A percentile compares a stretch with the other conserved stretches of the same genome.
Conservation (phyloP, 78 protist species). For the Goniomonas avonlea region DNA sequence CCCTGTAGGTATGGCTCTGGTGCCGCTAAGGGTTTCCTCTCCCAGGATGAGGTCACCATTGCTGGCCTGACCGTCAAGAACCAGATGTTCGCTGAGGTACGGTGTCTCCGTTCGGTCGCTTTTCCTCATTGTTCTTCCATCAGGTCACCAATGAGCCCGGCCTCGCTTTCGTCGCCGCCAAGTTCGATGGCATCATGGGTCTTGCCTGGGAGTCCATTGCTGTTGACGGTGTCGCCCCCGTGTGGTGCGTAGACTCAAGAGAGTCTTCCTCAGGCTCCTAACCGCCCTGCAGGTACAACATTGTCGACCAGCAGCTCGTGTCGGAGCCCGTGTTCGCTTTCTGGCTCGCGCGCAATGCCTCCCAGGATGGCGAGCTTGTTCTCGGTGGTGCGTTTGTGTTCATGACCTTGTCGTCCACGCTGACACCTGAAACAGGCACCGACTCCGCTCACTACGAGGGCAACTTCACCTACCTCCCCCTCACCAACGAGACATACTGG, state of each 20-base stretch:
- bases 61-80: too few species aligned
- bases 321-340: neutral
- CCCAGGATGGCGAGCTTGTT: slow-evolving; percentile 6
- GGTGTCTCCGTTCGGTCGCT: too few species aligned
- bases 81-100: too few species aligned
- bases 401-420: too few species aligned
- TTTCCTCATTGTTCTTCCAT: too few species aligned
- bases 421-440: too few species aligned
- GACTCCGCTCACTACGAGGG: neutral
- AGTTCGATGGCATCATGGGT: slow-evolving; percentile 76
- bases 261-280: too few species aligned
- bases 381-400: too few species aligned
- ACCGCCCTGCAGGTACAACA: too few species aligned
- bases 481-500: slow-evolving; percentile 19
- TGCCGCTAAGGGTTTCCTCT: slow-evolving; percentile 65
- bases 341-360: neutral
- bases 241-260: too few species aligned
- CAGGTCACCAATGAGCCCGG: slow-evolving; percentile 80
- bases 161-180: slow-evolving; percentile 73
- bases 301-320: neutral
- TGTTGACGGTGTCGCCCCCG: neutral
- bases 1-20: too few species aligned
- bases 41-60: neutral
- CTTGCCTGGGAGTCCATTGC: neutral
- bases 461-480: neutral